phyloP scores from a whole-genome alignment of 2,329 filamentous ascomycete species.

The Fusarium sp. region DNA sequence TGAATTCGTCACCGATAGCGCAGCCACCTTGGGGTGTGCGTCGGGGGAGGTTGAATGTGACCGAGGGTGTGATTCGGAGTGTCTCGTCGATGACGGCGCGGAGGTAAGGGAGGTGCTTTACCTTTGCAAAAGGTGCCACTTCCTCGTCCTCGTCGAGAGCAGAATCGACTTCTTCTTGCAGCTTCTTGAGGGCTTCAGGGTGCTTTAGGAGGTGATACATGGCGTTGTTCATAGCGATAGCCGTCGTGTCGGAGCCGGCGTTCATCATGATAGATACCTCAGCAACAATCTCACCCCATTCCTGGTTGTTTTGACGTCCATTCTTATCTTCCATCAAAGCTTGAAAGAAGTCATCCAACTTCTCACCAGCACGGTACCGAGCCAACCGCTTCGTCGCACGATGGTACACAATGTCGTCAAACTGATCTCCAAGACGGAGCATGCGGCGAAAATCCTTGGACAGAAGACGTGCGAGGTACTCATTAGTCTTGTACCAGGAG shows the following conservation, averaged over 20 bases:
- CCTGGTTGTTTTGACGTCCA: slow-evolving; percentile 53
- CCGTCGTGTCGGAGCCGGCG: slow-evolving; percentile 64
- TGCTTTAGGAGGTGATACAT: slow-evolving; percentile 61
- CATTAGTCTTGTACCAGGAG: slow-evolving; percentile 57
- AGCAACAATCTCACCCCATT: slow-evolving; percentile 69
- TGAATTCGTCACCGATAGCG: slow-evolving; percentile 46
- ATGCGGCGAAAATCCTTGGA: neutral
- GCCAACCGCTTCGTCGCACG: slow-evolving; percentile 19
- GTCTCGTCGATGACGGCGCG: slow-evolving; percentile 63
- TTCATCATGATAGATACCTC: slow-evolving; percentile 66
- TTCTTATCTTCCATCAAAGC: slow-evolving; percentile 63
- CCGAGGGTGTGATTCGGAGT: slow-evolving; percentile 36
- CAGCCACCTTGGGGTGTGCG: slow-evolving; percentile 44
- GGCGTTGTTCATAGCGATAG: slow-evolving; percentile 62
- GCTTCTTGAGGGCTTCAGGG: slow-evolving; percentile 43
- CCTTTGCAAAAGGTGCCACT: slow-evolving; percentile 61
- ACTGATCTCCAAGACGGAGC: neutral
- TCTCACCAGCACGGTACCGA: slow-evolving; percentile 56
- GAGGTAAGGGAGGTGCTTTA: slow-evolving; percentile 64
- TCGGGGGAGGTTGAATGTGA: slow-evolving; percentile 28
- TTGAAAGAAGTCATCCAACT: slow-evolving; percentile 69
- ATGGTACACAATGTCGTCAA: neutral
- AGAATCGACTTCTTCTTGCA: slow-evolving; percentile 59
- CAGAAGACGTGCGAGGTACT: neutral
- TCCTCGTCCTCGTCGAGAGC: slow-evolving; percentile 56